Evolutionary conservation across 1,284 basidiomycete species (phyloP), one percentile per base, ranked within the genome.

Genomic region (Lignosus rhinocerotis): DNA sequence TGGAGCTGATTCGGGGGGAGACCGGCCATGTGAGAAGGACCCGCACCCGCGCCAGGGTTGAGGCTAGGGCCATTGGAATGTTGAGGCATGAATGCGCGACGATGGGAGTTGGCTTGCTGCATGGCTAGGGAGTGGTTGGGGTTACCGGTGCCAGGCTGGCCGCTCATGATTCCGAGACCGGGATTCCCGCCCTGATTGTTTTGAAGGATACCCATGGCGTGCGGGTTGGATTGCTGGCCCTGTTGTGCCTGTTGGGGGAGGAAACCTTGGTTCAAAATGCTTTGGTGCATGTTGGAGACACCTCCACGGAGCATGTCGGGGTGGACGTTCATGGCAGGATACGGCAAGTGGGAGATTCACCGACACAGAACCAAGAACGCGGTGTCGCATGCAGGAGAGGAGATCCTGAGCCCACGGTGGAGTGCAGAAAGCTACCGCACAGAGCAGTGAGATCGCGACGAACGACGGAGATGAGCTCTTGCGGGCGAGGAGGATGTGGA

Each of bases 271-370:
- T 79, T 76, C 60, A 73, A 67, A 36, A 83, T 69, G 59, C 53
- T 65, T 55, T 78, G 70, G 51, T 73, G 60, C 61, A 79, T 72
- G n/a, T n/a, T n/a, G 34, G 76, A 69, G 58, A 81, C 74, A 66
- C 72, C 70, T 67, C 73, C 73, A 55, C 80, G 79, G 41, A 84
- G 64, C 73, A 83, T 75, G 61, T 81, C 78, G 61, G 69, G 69
- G 55, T 77, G 56, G 25, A 56, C 62, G 65, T 68, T 71, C 66
- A 70, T 72, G 57, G 38, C 34, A 56, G 45, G 51, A 54, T 47
- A 42, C 54, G 59, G 48, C 31, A 25, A 53, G 47, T 44, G 59
- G 49, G 55, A 41, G 41, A 52, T 55, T 55, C 34, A 58, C 54
- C 45, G 59, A 59, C 51, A 47, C 51, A 56, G 53, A 38, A 19